Conservation (phyloP, 345 rosid genomes). For the Barbarea vulgaris region DNA sequence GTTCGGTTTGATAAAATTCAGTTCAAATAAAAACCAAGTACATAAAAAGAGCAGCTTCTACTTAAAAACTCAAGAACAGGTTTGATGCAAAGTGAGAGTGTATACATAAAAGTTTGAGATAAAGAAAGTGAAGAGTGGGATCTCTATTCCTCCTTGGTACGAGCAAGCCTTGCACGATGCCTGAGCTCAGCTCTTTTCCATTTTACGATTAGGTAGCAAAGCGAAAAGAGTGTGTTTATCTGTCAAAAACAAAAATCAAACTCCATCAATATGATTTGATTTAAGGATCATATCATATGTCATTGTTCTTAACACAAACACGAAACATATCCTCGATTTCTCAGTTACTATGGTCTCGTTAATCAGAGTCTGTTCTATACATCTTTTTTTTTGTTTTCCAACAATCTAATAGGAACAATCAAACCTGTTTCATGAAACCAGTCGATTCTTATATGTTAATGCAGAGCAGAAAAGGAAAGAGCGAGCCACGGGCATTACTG, state of each 20-base stretch:
- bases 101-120: slow-evolving; percentile 4
- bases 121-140: not conserved
- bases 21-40: not conserved
- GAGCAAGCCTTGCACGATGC: slow-evolving; percentile 81
- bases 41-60: not conserved
- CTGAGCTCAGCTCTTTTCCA: slow-evolving; percentile 98
- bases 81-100: slow-evolving; percentile 14
- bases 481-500: not conserved
- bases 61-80: slow-evolving; percentile 7
- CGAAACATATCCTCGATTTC: not conserved
- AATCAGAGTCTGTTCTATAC: not conserved
- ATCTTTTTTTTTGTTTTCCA: not conserved
- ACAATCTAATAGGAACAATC: not conserved
- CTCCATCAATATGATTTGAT: not conserved
- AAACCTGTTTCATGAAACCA: not conserved
- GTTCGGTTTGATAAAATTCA: not conserved
- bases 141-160: slow-evolving; percentile 73
- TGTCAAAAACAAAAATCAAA: slow-evolving; percentile 39
- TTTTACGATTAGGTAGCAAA: slow-evolving; percentile 76
- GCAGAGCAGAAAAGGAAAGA: not conserved
- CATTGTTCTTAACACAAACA: not conserved
- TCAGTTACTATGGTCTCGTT: not conserved
- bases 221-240: slow-evolving; percentile 82
- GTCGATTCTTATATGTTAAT: not conserved
- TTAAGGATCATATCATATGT: not conserved